A percentile compares a stretch with the other conserved stretches of the same genome.
phyloP scores from a whole-genome alignment of 2,329 filamentous ascomycete genomes.

The Trichothecium sympodiale region DNA sequence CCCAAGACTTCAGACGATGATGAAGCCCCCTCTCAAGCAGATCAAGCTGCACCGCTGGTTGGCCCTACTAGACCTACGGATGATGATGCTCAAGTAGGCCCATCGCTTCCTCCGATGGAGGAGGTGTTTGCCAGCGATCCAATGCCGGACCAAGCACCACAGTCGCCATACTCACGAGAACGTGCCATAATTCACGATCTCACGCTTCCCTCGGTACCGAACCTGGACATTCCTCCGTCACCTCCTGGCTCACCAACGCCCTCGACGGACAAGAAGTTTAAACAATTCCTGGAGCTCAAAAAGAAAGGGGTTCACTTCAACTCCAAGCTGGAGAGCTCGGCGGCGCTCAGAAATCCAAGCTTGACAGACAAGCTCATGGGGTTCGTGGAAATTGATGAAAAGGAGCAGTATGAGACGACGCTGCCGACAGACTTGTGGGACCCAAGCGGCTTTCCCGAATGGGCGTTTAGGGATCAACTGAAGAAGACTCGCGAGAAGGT shows the following conservation, averaged over 20 bases:
- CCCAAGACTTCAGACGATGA: neutral
- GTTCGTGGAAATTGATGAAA: constrained; percentile 43
- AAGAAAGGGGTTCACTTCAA: constrained; percentile 71
- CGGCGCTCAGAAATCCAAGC: constrained; percentile 60
- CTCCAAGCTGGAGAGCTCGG: constrained; percentile 54
- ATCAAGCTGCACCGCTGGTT: neutral
- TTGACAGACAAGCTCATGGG: constrained; percentile 61
- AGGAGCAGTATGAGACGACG: constrained; percentile 56
- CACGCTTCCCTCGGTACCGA: constrained; percentile 60
- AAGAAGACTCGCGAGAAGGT: constrained; percentile 34
- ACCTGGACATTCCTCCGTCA: constrained; percentile 64
- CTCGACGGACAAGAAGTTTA: constrained; percentile 53
- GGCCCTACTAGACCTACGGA: constrained; percentile 17
- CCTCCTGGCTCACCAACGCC: constrained; percentile 50
- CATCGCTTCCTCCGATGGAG: constrained; percentile 24
- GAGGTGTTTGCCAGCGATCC: constrained; percentile 9
- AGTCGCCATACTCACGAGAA: constrained; percentile 57
- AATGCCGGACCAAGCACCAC: constrained; percentile 17
- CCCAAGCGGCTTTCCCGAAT: constrained; percentile 41
- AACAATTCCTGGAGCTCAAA: constrained; percentile 67
- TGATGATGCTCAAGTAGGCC: constrained; percentile 23
- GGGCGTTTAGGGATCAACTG: constrained; percentile 40
- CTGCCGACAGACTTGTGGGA: constrained; percentile 46
- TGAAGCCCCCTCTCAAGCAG: neutral
- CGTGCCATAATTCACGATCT: constrained; percentile 58